A percentile compares a stretch with the other conserved stretches of the same genome.
phyloP scores from a whole-genome alignment of 306 rosid species.

The Quercus ilex region DNA sequence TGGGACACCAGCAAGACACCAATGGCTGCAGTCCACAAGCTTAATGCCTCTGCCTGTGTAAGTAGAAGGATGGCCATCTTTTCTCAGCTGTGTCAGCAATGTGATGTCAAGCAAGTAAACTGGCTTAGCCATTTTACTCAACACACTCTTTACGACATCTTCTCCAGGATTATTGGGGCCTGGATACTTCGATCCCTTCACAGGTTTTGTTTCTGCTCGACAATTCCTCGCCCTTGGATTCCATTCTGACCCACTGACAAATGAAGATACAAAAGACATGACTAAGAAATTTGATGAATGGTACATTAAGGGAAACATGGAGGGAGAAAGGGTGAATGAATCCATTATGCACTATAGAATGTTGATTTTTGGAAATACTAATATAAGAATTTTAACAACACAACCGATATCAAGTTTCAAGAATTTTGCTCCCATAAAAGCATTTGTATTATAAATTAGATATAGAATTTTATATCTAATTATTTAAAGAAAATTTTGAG shows the following conservation, averaged over 20 bases:
- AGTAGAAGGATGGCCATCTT: slow-evolving; percentile 72
- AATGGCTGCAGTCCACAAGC: slow-evolving; percentile 58
- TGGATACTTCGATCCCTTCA: slow-evolving; percentile 35
- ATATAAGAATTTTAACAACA: no score
- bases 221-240: neutral
- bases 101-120: slow-evolving; percentile 59
- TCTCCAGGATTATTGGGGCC: slow-evolving; percentile 38
- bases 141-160: slow-evolving; percentile 42
- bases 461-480: no score
- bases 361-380: no score
- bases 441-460: no score
- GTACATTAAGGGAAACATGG: neutral
- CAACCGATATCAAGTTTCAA: no score
- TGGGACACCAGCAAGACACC: slow-evolving; percentile 77
- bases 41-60: slow-evolving; percentile 37
- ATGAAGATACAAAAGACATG: neutral
- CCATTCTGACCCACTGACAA: no score
- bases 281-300: neutral
- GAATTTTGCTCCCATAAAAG: no score
- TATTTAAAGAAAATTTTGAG: no score
- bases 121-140: slow-evolving; percentile 28
- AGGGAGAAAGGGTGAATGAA: no score
- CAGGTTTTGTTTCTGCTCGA: slow-evolving; percentile 31
- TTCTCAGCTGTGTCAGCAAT: slow-evolving; percentile 57
- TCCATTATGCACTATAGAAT: no score